These are phyloP conservation scores for Ceratocystis destructans DNA, from an alignment of 2,329 filamentous ascomycete species.

Conservation along the genomic window DNA sequence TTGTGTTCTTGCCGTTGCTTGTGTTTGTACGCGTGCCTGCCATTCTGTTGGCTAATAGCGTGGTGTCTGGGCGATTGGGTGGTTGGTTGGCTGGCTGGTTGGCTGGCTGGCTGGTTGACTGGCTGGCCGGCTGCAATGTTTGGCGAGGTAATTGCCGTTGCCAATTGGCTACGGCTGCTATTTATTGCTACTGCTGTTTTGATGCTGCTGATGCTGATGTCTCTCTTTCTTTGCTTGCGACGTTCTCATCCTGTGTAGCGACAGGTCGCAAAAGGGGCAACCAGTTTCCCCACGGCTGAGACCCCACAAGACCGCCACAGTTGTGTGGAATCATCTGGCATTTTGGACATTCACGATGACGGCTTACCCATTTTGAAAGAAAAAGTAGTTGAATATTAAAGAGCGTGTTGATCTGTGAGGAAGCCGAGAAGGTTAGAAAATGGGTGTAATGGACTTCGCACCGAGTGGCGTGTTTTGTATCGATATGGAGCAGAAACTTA, in stretches of 20 bases:
- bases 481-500: background rate
- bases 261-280: background rate
- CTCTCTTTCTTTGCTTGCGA: background rate
- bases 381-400: slow-evolving; percentile 1
- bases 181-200: background rate
- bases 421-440: background rate
- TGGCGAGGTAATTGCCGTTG: slow-evolving; percentile 7
- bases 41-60: no score
- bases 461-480: background rate
- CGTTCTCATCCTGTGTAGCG: background rate
- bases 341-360: background rate
- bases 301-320: background rate
- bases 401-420: background rate
- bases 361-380: slow-evolving; percentile 4
- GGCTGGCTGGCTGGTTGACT: background rate
- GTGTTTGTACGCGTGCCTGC: slow-evolving; percentile 1
- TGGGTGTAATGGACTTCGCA: background rate
- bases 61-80: background rate
- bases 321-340: background rate
- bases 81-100: background rate
- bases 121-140: background rate
- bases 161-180: background rate
- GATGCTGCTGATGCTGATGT: background rate
- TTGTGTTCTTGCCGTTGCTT: background rate
- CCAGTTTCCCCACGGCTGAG: background rate